A percentile compares a stretch with the other conserved stretches of the same genome.
These are phyloP conservation scores for Picochlorum sp. DNA, from an alignment of 139 green algal species.

Conservation along the genomic window DNA sequence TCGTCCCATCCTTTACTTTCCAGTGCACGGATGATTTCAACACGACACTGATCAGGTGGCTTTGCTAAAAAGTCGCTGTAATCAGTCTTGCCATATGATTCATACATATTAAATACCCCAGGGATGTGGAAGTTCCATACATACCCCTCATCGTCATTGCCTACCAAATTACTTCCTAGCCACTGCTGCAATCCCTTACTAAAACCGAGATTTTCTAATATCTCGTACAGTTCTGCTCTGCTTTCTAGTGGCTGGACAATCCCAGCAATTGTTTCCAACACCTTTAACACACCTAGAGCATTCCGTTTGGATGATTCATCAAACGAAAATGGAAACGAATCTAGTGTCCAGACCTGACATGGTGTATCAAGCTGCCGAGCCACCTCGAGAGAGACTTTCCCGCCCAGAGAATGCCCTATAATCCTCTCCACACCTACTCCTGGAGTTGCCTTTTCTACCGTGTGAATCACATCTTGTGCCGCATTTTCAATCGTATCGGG, in stretches of 20 bases:
- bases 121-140: conserved; percentile 40
- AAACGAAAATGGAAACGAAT: conserved; percentile 49
- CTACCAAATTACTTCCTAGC: conserved; percentile 63
- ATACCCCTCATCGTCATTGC: conserved; percentile 7
- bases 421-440: conserved; percentile 21
- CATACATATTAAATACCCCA: conserved; percentile 54
- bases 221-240: conserved; percentile 38
- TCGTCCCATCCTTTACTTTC: conserved; percentile 48
- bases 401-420: conserved; percentile 66
- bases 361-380: conserved; percentile 25
- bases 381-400: conserved; percentile 65
- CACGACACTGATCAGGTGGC: conserved; percentile 33
- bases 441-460: conserved; percentile 30
- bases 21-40: conserved; percentile 57
- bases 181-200: conserved; percentile 50
- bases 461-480: conserved; percentile 50
- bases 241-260: conserved; percentile 48
- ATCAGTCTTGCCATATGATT: conserved; percentile 46
- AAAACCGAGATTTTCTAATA: conserved; percentile 34
- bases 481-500: conserved; percentile 51
- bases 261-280: conserved; percentile 27
- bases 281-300: conserved; percentile 16
- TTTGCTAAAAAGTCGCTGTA: conserved; percentile 38
- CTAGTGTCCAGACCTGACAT: conserved; percentile 62
- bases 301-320: neutral